A percentile compares a stretch with the other conserved stretches of the same genome.
Evolutionary conservation across 2,329 filamentous ascomycete species (phyloP).

Genomic region (Coniochaeta sp.): DNA sequence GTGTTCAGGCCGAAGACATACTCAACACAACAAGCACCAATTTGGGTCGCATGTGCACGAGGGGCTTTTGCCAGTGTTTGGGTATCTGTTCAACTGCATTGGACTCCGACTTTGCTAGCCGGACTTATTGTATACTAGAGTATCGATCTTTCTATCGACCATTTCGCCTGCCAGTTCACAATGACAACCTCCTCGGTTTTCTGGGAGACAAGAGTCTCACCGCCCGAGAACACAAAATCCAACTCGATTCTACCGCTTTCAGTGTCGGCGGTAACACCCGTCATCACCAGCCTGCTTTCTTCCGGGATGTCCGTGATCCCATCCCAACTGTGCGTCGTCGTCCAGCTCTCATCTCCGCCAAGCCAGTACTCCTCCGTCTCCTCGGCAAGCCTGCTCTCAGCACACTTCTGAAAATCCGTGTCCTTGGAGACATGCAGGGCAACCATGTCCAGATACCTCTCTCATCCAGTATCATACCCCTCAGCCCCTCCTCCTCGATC

Average conservation of each 20-base stretch:
- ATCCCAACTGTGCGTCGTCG: conserved; percentile 1
- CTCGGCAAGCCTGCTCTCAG: neutral
- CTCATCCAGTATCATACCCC: conserved; percentile 1
- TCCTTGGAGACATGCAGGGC: neutral
- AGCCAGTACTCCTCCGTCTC: conserved; percentile 1
- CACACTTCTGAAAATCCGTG: neutral
- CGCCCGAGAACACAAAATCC: neutral
- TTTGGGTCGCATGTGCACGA: too few species aligned
- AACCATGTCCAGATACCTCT: neutral
- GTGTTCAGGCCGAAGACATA: too few species aligned
- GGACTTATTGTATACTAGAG: neutral
- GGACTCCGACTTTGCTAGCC: too few species aligned
- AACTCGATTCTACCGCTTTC: neutral
- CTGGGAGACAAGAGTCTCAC: neutral
- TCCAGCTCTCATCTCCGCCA: neutral
- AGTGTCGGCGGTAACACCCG: neutral
- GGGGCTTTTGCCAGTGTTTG: too few species aligned
- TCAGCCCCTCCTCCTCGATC: conserved; percentile 11
- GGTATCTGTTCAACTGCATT: too few species aligned
- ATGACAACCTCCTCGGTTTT: neutral
- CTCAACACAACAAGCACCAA: too few species aligned
- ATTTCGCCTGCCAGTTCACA: neutral
- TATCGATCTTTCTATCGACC: neutral
- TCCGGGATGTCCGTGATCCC: neutral
- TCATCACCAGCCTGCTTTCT: neutral